Evolutionary conservation across 176 grass and related monocot genomes (phyloP).

Genomic region (Eragrostis nindensis): DNA sequence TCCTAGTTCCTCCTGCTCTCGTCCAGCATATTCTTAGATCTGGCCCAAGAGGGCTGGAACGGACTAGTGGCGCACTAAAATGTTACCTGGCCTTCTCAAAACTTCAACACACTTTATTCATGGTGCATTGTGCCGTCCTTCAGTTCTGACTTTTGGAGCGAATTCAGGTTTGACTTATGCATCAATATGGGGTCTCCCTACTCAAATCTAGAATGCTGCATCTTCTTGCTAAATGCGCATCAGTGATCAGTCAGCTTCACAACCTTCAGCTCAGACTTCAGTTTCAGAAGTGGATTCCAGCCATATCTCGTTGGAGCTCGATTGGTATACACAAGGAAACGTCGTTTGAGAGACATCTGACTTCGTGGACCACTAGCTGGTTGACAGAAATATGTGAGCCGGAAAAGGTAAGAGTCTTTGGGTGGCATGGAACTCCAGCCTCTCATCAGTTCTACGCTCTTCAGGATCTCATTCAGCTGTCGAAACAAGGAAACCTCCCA

Average conservation of each 20-base stretch:
- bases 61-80: not conserved
- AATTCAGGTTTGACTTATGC: not conserved
- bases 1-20: not conserved
- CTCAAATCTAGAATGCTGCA: not conserved
- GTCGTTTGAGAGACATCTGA: constrained; percentile 3
- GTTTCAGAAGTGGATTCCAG: constrained; percentile 26
- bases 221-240: constrained; percentile 16
- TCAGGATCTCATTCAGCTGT: not conserved
- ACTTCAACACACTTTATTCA: not conserved
- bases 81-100: not conserved
- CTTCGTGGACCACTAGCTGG: not conserved
- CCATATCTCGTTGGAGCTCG: constrained; percentile 10
- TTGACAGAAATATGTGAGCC: constrained; percentile 19
- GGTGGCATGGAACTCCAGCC: constrained; percentile 3
- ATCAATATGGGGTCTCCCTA: too few relatives aligned
- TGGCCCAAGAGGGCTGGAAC: not conserved
- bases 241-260: constrained; percentile 10
- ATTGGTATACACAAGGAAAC: constrained; percentile 1
- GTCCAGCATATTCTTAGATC: not conserved
- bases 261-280: not conserved
- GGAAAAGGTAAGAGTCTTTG: constrained; percentile 4
- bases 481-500: constrained; percentile 3
- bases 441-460: not conserved
- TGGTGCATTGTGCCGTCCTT: not conserved
- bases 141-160: not conserved